phyloP scores from a whole-genome alignment of 139 green algal species.

The Trebouxia sp. region DNA sequence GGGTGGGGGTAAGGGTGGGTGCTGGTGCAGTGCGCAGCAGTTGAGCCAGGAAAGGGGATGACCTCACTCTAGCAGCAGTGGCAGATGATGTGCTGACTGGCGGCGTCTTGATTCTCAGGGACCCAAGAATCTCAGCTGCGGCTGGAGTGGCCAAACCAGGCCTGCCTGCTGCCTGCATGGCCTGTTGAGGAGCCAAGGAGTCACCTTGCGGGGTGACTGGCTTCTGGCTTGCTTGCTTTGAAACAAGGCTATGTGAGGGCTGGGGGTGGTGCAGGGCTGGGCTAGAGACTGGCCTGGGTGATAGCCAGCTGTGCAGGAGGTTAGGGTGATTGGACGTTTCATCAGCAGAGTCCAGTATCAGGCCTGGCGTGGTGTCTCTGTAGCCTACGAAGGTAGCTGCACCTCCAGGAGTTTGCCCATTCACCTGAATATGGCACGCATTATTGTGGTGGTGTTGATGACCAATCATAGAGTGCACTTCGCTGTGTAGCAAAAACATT shows the following conservation, averaged over 20 bases:
- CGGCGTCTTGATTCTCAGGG: slow-evolving; percentile 15
- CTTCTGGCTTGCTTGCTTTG: background rate
- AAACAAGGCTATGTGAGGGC: background rate
- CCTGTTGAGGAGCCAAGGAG: background rate
- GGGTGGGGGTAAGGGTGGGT: background rate
- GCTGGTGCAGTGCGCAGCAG: slow-evolving; percentile 25
- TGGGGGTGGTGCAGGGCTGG: no score
- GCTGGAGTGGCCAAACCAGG: slow-evolving; percentile 10
- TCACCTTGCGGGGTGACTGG: background rate
- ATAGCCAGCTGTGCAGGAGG: background rate
- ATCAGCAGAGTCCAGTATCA: background rate
- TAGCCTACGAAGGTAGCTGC: background rate
- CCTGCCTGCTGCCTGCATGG: background rate
- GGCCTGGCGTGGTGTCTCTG: slow-evolving; percentile 8
- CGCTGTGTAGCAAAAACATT: background rate
- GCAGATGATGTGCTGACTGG: background rate
- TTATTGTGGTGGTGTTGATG: no score
- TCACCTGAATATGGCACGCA: no score
- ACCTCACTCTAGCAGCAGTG: background rate
- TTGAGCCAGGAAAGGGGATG: slow-evolving; percentile 21
- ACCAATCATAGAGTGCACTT: no score
- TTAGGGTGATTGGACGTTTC: background rate
- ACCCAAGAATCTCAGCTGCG: background rate
- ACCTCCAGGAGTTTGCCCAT: background rate
- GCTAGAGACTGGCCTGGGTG: background rate